Evolutionary conservation across 768 basidiomycete species (phyloP), one percentile per base, ranked within the genome.

Genomic region (Trametopsis cervina): DNA sequence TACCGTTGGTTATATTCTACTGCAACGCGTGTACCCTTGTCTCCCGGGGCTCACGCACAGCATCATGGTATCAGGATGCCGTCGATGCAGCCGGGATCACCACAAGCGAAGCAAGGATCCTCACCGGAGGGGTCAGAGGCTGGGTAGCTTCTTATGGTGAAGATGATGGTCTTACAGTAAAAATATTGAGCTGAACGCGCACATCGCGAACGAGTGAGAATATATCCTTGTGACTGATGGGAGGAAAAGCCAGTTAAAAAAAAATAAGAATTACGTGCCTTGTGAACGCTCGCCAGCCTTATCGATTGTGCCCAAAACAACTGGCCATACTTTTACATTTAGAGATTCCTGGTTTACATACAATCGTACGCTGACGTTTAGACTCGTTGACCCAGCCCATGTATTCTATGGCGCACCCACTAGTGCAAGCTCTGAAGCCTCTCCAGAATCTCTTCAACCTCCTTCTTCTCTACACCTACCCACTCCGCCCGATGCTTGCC

Each of bases 401-500:
- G n/a, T n/a, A n/a, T n/a, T n/a, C n/a, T n/a, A n/a, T n/a, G n/a
- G n/a, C n/a, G n/a, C n/a, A n/a, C n/a, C n/a, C n/a, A n/a, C n/a
- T n/a, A 76, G 52, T 76, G 74, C 33, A 73, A 42, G 46, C 66
- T 63, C 51, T 69, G 69, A 18, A 77, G 58, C 40, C 66, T 66
- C 50, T 75, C 76, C 23, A 77, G 52, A 4, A 71, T 50, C 41
- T 60, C 59, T 36, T 64, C 59, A 3, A 75, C 53, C 45, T 82
- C 73, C 13, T 29, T 66, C 22, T 61, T 59, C 1, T 76, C 59
- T 35, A 77, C 57, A 11, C 66, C 69, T 15, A 90, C 60, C 26
- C 65, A 65, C 64, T 90, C 85, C 2, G 77, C 77, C 43, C 78
- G 73, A 46, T 68, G 79, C 15, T 69, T 64, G 7, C 87, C 88